Base-by-base conservation (phyloP, 2,329 filamentous ascomycete genomes). In the Drechslerella coelobrocha region DNA sequence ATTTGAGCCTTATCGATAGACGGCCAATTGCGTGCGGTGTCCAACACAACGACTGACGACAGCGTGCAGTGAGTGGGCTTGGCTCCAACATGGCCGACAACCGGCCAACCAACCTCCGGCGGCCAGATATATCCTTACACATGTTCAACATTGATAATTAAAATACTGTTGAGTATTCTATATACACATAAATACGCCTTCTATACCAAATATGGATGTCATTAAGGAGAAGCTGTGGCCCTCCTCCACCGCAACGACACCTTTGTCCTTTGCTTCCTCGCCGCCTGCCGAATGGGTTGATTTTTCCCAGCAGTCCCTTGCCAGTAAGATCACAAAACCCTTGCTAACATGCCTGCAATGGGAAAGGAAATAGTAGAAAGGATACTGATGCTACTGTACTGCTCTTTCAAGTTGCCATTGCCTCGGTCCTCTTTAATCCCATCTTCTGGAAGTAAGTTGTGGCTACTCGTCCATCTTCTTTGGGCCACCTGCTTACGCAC, bases 381-480 rank as follows among this genome's bases (percentile, higher is more conserved):
- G 34, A 39, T 14, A 39, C 41, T 23, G 29, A 31, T 31, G 39
- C 29, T 61, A 50, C 24, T 37, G 34, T 54, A 31, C 29, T 12
- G 29, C 12, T 31, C 12, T n/a, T 14, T 39, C 26, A 23, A 96
- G 92, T 94, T 75, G 90, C 91, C 75, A 90, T 88, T 51, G 84
- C 83, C 61, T 85, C 90, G 57, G 96, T 99, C 80, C 84, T 88
- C 52, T 97, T 99, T 81, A 99, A 99, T 81, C 94, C 94, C 21
- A 88, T 94, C n/a, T 97, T 97, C 81, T 99, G 94, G 94, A 99
- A 99, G 92, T 96, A 84, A 83, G 90, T 84, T 26, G 7, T 39
- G 19, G 23, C 43, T 14, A 7, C 27, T 51, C 47, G 23, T 27
- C 27, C 19, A n/a, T 24, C 2, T 48, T n/a, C 23, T 19, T 19